Evolutionary conservation across 805 yeast genomes (phyloP), one percentile per base, ranked within the genome.

Genomic region (Teunomyces cretensis): DNA sequence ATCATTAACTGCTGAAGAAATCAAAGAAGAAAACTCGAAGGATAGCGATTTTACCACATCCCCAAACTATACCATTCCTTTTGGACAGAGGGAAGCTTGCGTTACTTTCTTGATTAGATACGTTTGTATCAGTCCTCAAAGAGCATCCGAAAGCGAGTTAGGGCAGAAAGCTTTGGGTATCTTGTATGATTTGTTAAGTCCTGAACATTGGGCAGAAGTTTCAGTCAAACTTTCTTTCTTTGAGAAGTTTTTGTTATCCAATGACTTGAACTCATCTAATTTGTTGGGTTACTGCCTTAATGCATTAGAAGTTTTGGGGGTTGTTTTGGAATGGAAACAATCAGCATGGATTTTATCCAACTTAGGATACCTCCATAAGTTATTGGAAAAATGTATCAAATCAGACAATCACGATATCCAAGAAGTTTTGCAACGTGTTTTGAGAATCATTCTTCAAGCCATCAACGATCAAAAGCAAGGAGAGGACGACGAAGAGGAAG

Each of bases 371-470:
- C 75, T 95, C 27, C 91, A 86, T 51, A 79, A 78, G 45, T 68
- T 94, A 12, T 69, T 94, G 12, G 96, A 87, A 48, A 88, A 88
- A 53, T 84, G 96, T 55, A 72, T 94, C 50, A 81, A 83, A 39
- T 84, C 94, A 0, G 90, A 86, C 54, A 86, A 88, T 52, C 90
- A 84, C 51, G 96, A 88, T 61, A 81, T 90, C 11, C 97, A 91
- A 61, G 92, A 86, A 55, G 88, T 84, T 0, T 67, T 89, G 19
- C 94, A 86, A 58, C 76, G 88, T 43, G 91, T 89, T 0, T 65
- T 92, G 49, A 67, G 80, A n/a, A 71, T 82, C 6, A 80, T 91
- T 24, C 67, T 91, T 46, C 76, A 75, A 37, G 89, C 95, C 0
- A 78, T 88, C 43, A 78, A 78, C 38, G 66, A 67, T 6, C 78